A percentile compares a stretch with the other conserved stretches of the same genome.
These are phyloP conservation scores for Gyromitra esculenta DNA, from an alignment of 2,329 filamentous ascomycete species.

Conservation along the genomic window DNA sequence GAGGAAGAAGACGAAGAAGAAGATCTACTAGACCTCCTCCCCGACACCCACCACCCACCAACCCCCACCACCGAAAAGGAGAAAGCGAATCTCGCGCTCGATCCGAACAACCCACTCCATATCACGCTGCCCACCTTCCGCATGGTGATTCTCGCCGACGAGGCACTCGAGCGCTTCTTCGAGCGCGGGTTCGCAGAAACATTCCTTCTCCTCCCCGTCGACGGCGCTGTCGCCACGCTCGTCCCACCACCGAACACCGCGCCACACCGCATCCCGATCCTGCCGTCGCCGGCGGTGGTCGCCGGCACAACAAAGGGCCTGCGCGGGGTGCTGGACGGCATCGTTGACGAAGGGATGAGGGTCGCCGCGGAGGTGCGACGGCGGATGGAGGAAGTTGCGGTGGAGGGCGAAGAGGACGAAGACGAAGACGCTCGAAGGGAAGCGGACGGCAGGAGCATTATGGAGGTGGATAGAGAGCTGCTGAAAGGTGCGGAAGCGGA, in stretches of 20 bases:
- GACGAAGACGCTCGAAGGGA: constrained; percentile 73
- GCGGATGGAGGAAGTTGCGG: constrained; percentile 88
- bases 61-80: constrained; percentile 66
- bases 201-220: constrained; percentile 76
- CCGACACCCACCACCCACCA: constrained; percentile 57
- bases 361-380: constrained; percentile 91
- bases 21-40: constrained; percentile 62
- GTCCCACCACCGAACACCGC: constrained; percentile 59
- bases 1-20: constrained; percentile 63
- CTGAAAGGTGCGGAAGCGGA: constrained; percentile 78
- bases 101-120: constrained; percentile 90
- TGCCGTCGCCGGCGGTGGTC: constrained; percentile 57
- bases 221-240: constrained; percentile 68
- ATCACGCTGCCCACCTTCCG: constrained; percentile 97
- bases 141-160: constrained; percentile 97
- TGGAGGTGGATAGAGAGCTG: constrained; percentile 71
- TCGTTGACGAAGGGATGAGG: constrained; percentile 96
- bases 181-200: constrained; percentile 93
- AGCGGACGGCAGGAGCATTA: constrained; percentile 63
- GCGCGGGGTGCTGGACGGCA: constrained; percentile 92
- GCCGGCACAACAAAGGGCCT: constrained; percentile 74
- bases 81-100: constrained; percentile 86
- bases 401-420: constrained; percentile 70
- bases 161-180: constrained; percentile 95
- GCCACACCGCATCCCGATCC: no score